phyloP scores from a whole-genome alignment of 495 filamentous ascomycete species.

The Annulohypoxylon maeteangense region DNA sequence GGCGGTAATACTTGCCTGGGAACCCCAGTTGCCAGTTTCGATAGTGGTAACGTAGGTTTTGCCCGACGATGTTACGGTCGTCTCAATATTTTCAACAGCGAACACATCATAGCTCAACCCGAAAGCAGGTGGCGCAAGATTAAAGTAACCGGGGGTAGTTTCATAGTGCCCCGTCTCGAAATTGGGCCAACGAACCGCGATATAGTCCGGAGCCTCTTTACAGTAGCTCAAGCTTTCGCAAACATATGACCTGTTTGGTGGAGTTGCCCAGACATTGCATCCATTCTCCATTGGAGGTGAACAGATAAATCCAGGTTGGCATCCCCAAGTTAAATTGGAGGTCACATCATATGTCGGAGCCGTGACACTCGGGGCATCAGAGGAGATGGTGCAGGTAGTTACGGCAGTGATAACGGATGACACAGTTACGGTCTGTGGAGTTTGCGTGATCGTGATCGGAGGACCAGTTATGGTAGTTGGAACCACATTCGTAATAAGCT shows the following conservation, averaged over 20 bases:
- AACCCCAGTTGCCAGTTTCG: conserved; percentile 59
- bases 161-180: conserved; percentile 62
- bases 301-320: conserved; percentile 71
- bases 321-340: conserved; percentile 66
- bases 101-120: conserved; percentile 73
- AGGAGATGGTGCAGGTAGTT: conserved; percentile 47
- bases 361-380: conserved; percentile 21
- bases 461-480: conserved; percentile 42
- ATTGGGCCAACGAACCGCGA: conserved; percentile 53
- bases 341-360: conserved; percentile 27
- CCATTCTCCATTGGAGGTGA: conserved; percentile 55
- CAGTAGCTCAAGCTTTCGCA: conserved; percentile 66
- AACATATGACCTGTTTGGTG: conserved; percentile 62
- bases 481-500: conserved; percentile 41
- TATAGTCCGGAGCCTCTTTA: conserved; percentile 55
- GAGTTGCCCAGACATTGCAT: conserved; percentile 65
- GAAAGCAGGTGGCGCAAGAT: conserved; percentile 70
- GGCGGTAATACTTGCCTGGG: conserved; percentile 55
- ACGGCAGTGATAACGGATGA: conserved; percentile 45
- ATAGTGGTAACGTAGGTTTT: conserved; percentile 44
- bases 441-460: conserved; percentile 17
- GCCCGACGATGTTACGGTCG: conserved; percentile 42
- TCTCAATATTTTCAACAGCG: conserved; percentile 30
- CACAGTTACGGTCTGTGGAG: conserved; percentile 46
- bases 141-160: conserved; percentile 67